These are phyloP conservation scores for Cercophora samala DNA, from an alignment of 495 filamentous ascomycete genomes.

Conservation along the genomic window DNA sequence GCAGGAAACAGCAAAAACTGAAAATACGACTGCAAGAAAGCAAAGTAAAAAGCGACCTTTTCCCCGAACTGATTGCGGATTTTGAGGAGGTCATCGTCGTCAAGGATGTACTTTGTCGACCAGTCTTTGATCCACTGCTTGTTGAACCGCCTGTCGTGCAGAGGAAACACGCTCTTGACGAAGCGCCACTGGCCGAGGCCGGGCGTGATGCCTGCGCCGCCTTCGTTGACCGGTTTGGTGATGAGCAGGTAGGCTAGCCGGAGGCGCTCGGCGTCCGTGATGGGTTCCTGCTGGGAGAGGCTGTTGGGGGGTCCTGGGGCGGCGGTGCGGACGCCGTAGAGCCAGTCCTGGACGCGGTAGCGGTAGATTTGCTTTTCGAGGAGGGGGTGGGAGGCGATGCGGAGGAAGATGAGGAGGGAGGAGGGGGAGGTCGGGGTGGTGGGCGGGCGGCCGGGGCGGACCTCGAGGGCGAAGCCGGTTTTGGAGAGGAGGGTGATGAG, in stretches of 20 bases:
- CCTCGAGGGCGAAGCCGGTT: constrained; percentile 79
- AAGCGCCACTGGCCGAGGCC: constrained; percentile 79
- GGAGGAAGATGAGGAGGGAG: constrained; percentile 79
- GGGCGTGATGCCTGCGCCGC: constrained; percentile 86
- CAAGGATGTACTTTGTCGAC: constrained; percentile 76
- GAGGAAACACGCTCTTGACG: constrained; percentile 78
- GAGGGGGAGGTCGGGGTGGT: constrained; percentile 64
- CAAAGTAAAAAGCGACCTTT: constrained; percentile 94
- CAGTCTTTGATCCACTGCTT: constrained; percentile 86
- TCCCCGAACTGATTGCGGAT: constrained; percentile 91
- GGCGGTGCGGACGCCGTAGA: constrained; percentile 77
- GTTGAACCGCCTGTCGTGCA: constrained; percentile 87
- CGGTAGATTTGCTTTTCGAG: constrained; percentile 64
- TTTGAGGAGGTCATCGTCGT: constrained; percentile 69
- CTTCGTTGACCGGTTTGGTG: constrained; percentile 72
- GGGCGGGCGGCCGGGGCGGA: constrained; percentile 71
- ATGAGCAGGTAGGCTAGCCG: constrained; percentile 84
- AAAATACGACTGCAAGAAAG: constrained; percentile 93
- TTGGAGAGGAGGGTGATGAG: constrained; percentile 67
- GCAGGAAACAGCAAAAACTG: constrained; percentile 81
- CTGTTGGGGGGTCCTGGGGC: constrained; percentile 69
- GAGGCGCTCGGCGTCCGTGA: constrained; percentile 84
- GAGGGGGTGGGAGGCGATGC: constrained; percentile 64
- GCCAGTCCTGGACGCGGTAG: constrained; percentile 87
- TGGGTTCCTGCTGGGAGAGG: constrained; percentile 58